Evolutionary conservation across 306 rosid genomes (phyloP), one percentile per base, ranked within the genome.

Genomic region (Pyrus betulifolia): DNA sequence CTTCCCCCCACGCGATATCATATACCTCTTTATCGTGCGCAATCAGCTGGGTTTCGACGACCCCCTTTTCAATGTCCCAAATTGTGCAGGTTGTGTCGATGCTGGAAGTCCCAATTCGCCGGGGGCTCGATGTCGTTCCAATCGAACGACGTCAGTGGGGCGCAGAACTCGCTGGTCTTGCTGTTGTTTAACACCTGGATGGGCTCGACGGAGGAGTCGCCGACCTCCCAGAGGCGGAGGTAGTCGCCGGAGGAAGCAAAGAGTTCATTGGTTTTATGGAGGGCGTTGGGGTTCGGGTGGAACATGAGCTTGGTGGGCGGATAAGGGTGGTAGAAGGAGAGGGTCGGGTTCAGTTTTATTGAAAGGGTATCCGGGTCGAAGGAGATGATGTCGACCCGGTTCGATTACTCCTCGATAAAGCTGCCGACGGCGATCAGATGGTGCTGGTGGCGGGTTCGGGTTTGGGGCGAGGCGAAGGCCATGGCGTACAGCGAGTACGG

Each of bases 221-320:
- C 85, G 31, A 95, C 76, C 58, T 92, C 92, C 99, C 99, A 95
- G 84, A 95, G 99, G 76, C 99, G 97, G 74, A 95, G 97, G 74
- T 76, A 92, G 90, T 95, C 97, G 40, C 99, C 99, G 71, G 97
- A 95, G 78, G 98, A 89, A 61, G 98, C 98, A 17, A 94, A 86
- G 81, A 94, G 79, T 80, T 90, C 92, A 77, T 81, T 25, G 72
- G 88, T 78, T 4, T 78, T 85, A 57, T 82, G 72, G 85, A 86
- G 82, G 13, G 89, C 9, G 31, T 86, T 79, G 6, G 85, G 79
- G 46, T 79, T 63, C 19, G 97, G 97, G 70, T 90, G 96, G 90
- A 95, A 95, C 97, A 92, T 90, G 82, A 95, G 97, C 74, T 95
- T 95, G 42, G 97, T 95, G 64, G 99, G 96, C 6, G 99, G 99